Evolutionary conservation across 202 grass and related monocot genomes (phyloP).

Genomic region (Zoysia matrella): DNA sequence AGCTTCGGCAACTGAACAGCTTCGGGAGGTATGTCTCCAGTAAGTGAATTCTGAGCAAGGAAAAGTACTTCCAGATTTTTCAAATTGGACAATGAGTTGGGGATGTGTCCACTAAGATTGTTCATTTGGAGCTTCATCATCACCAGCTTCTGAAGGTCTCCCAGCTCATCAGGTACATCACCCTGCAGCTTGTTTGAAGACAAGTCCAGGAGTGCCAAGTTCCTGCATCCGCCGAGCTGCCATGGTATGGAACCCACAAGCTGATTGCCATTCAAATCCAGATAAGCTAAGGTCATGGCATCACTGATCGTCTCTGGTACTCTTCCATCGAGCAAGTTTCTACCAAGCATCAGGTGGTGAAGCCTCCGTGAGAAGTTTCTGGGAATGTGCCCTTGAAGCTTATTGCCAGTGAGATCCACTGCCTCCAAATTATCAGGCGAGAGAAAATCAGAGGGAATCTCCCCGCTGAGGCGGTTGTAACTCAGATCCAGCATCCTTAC

Average conservation of each 20-base stretch:
- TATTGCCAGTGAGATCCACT: slow-evolving; percentile 61
- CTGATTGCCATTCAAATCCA: slow-evolving; percentile 52
- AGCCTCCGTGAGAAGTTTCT: slow-evolving; percentile 39
- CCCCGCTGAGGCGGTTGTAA: slow-evolving; percentile 50
- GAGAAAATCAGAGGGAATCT: slow-evolving; percentile 46
- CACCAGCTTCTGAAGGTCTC: slow-evolving; percentile 43
- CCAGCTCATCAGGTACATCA: slow-evolving; percentile 44
- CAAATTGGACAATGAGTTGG: slow-evolving; percentile 44
- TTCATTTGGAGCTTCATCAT: slow-evolving; percentile 51
- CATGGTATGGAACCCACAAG: slow-evolving; percentile 38
- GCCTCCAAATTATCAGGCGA: slow-evolving; percentile 42
- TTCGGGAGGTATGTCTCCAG: slow-evolving; percentile 33
- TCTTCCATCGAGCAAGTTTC: slow-evolving; percentile 46
- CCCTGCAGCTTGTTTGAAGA: slow-evolving; percentile 49
- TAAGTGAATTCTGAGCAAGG: slow-evolving; percentile 47
- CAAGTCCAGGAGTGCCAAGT: slow-evolving; percentile 47
- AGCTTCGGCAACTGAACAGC: slow-evolving; percentile 45
- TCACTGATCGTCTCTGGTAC: slow-evolving; percentile 47
- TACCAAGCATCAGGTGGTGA: slow-evolving; percentile 47
- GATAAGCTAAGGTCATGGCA: slow-evolving; percentile 26
- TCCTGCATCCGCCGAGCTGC: slow-evolving; percentile 43
- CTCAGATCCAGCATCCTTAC: slow-evolving; percentile 56
- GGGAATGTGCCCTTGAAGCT: slow-evolving; percentile 45
- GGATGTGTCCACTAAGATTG: slow-evolving; percentile 45
- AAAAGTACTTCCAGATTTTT: slow-evolving; percentile 36